phyloP scores from a whole-genome alignment of 345 rosid species.

The Dipteronia sinensis region DNA sequence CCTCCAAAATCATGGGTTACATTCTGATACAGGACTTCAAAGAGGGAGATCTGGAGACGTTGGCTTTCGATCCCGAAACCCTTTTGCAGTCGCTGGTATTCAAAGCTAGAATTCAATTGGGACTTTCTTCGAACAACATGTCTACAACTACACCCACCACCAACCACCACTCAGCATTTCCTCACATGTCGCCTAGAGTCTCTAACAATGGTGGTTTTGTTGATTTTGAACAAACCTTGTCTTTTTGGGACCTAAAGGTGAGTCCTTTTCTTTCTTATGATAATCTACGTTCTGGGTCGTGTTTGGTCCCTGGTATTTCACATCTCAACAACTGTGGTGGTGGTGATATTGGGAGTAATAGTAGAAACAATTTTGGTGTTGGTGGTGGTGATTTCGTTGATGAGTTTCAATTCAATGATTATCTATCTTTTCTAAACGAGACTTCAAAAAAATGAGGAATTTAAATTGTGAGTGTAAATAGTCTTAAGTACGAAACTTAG shows the following conservation, averaged over 20 bases:
- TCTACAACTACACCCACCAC: slow-evolving; percentile 36
- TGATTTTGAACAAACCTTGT: slow-evolving; percentile 41
- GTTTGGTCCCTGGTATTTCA: slow-evolving; percentile 34
- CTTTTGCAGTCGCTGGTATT: slow-evolving; percentile 56
- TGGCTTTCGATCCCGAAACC: slow-evolving; percentile 69
- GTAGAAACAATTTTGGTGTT: slow-evolving; percentile 21
- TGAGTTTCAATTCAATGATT: slow-evolving; percentile 61
- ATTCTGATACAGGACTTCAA: slow-evolving; percentile 70
- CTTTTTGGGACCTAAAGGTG: slow-evolving; percentile 52
- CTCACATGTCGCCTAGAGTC: slow-evolving; percentile 51
- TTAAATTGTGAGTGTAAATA: slow-evolving; percentile 34
- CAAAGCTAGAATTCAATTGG: slow-evolving; percentile 67
- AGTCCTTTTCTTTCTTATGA: slow-evolving; percentile 66
- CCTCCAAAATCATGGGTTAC: slow-evolving; percentile 84
- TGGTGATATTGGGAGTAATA: slow-evolving; percentile 15
- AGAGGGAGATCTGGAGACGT: slow-evolving; percentile 65
- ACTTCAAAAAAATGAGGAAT: slow-evolving; percentile 56
- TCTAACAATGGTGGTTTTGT: slow-evolving; percentile 43
- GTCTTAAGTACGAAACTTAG: slow-evolving; percentile 13
- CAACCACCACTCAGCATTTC: slow-evolving; percentile 45
- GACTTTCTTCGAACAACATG: slow-evolving; percentile 59
- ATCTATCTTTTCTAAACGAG: slow-evolving; percentile 77
- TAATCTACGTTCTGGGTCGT: slow-evolving; percentile 54
- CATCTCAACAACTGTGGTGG: slow-evolving; percentile 19
- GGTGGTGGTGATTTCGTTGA: slow-evolving; percentile 54